These are phyloP conservation scores for Phaeotremella fagi DNA, from an alignment of 768 basidiomycete species.

Conservation along the genomic window DNA sequence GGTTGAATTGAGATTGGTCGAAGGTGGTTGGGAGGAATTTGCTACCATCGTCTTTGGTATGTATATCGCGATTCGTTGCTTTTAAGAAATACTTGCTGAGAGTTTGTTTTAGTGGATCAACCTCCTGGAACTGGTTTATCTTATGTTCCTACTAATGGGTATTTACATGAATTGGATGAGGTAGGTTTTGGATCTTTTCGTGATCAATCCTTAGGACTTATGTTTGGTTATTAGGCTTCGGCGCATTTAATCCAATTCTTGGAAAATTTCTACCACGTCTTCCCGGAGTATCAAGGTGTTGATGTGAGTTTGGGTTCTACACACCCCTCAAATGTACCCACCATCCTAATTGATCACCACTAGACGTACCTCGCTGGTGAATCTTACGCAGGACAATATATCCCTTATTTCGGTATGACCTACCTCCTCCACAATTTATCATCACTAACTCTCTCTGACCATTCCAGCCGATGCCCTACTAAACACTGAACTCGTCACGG, in stretches of 20 bases:
- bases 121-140: conserved; percentile 95
- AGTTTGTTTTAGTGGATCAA: conserved; percentile 73
- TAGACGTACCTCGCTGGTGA: conserved; percentile 96
- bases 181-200: conserved; percentile 48
- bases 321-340: neutral
- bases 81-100: neutral
- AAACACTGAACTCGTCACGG: conserved; percentile 54
- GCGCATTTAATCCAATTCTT: conserved; percentile 77
- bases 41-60: conserved; percentile 85
- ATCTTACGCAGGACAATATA: conserved; percentile 95
- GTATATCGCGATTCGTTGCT: conserved; percentile 42
- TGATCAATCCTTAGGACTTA: conserved; percentile 2
- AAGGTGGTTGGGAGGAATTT: conserved; percentile 97
- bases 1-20: conserved; percentile 65
- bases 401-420: conserved; percentile 79
- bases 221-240: conserved; percentile 71
- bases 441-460: neutral
- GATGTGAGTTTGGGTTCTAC: conserved; percentile 67
- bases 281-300: conserved; percentile 75
- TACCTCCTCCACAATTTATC: conserved; percentile 4
- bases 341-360: neutral
- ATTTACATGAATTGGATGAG: conserved; percentile 70
- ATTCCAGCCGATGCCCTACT: conserved; percentile 70
- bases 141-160: conserved; percentile 77
- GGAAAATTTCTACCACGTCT: conserved; percentile 78